These are phyloP conservation scores for Fraxinus sp. DNA, from an alignment of 305 asterid genomes.

Conservation along the genomic window DNA sequence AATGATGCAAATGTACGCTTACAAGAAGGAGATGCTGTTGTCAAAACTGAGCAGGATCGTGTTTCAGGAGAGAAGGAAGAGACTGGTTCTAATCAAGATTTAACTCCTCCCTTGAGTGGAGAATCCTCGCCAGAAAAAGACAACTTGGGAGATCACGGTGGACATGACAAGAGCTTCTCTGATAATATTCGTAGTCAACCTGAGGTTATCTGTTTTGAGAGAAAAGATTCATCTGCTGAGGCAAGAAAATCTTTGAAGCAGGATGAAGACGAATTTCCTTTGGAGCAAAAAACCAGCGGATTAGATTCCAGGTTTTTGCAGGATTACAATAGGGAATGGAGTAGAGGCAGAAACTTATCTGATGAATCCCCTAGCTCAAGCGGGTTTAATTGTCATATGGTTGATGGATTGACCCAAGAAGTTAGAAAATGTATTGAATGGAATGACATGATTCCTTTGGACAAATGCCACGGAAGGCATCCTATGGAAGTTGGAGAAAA, in stretches of 20 bases:
- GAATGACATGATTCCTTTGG: slow-evolving; percentile 1
- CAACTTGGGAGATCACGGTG: slow-evolving; percentile 23
- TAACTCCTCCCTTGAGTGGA: slow-evolving; percentile 20
- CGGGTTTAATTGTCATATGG: slow-evolving; percentile 24
- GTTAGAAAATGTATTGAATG: background rate
- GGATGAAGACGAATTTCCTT: background rate
- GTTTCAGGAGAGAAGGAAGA: slow-evolving; percentile 33
- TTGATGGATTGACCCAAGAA: slow-evolving; percentile 11
- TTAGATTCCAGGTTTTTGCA: background rate
- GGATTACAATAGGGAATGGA: slow-evolving; percentile 24
- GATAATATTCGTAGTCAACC: slow-evolving; percentile 25
- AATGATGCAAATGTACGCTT: slow-evolving; percentile 20
- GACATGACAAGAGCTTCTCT: slow-evolving; percentile 35
- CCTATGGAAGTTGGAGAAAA: slow-evolving; percentile 14
- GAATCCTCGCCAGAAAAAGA: slow-evolving; percentile 28
- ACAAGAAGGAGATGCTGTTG: slow-evolving; percentile 29
- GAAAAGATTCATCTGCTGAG: slow-evolving; percentile 34
- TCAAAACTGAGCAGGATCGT: slow-evolving; percentile 21
- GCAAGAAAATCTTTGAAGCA: slow-evolving; percentile 18
- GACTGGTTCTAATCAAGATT: slow-evolving; percentile 33
- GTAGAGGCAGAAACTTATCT: slow-evolving; percentile 25
- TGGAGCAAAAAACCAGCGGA: slow-evolving; percentile 12
- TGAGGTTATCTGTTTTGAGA: slow-evolving; percentile 29
- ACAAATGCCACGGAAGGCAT: slow-evolving; percentile 10
- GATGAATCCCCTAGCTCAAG: slow-evolving; percentile 34